These are phyloP conservation scores for Pythium graminicola DNA, from an alignment of 352 stramenopile species.

Conservation along the genomic window DNA sequence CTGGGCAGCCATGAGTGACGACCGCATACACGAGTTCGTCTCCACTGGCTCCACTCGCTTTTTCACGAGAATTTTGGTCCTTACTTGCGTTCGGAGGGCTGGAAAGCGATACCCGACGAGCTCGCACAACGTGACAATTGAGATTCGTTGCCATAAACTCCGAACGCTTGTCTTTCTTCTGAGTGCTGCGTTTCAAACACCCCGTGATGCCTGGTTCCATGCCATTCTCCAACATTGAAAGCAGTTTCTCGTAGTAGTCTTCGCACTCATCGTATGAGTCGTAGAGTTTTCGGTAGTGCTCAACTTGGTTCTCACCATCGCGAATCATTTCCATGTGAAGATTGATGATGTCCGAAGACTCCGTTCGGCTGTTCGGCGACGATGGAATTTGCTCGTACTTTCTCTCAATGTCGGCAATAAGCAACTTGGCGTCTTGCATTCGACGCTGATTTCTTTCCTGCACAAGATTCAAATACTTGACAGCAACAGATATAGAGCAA, in stretches of 20 bases:
- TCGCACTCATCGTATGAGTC: slow-evolving; percentile 58
- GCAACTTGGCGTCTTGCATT: slow-evolving; percentile 46
- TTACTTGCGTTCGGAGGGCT: slow-evolving; percentile 10
- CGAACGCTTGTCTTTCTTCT: slow-evolving; percentile 80
- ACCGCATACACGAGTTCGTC: slow-evolving; percentile 70
- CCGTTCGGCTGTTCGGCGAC: slow-evolving; percentile 25
- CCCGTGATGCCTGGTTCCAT: slow-evolving; percentile 79
- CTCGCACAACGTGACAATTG: slow-evolving; percentile 75
- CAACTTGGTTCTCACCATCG: slow-evolving; percentile 47
- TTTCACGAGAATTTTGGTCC: slow-evolving; percentile 10
- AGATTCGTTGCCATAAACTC: slow-evolving; percentile 86
- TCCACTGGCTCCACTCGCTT: slow-evolving; percentile 16
- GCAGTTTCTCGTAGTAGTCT: slow-evolving; percentile 59
- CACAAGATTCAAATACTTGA: slow-evolving; percentile 72
- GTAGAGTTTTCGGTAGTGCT: slow-evolving; percentile 56
- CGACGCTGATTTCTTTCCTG: slow-evolving; percentile 57
- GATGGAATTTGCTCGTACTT: slow-evolving; percentile 37
- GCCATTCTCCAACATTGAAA: slow-evolving; percentile 63
- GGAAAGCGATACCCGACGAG: slow-evolving; percentile 46
- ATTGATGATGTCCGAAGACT: slow-evolving; percentile 25
- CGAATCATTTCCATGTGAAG: slow-evolving; percentile 33
- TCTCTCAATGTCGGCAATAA: slow-evolving; percentile 52
- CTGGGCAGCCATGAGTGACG: slow-evolving; percentile 71
- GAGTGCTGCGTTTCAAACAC: slow-evolving; percentile 75
- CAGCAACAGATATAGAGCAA: slow-evolving; percentile 72